These are phyloP conservation scores for Nidularia pulvinata DNA, from an alignment of 768 basidiomycete genomes.

Conservation along the genomic window DNA sequence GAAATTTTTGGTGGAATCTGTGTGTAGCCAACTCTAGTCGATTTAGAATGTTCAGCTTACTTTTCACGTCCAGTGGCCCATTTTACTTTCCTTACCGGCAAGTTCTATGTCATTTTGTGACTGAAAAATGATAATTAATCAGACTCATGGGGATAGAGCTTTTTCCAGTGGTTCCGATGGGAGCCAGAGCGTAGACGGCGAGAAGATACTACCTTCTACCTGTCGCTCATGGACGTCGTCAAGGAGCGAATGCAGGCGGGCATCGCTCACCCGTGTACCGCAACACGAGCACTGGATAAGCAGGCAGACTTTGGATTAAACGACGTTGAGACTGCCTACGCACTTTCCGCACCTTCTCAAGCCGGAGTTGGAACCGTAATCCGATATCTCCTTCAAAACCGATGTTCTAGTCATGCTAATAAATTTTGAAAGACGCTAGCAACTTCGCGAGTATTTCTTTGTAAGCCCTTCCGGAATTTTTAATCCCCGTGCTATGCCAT, in stretches of 20 bases:
- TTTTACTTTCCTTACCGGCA: background rate
- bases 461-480: background rate
- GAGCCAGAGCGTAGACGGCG: conserved; percentile 5
- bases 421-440: background rate
- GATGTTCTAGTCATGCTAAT: background rate
- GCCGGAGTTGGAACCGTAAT: conserved; percentile 9
- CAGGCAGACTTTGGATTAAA: conserved; percentile 30
- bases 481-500: background rate
- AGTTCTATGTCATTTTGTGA: background rate
- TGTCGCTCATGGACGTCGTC: conserved; percentile 9
- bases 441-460: background rate
- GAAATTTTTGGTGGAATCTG: background rate
- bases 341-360: conserved; percentile 7
- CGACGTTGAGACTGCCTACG: conserved; percentile 33
- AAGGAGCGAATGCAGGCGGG: conserved; percentile 2
- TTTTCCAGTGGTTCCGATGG: conserved; percentile 11
- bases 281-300: conserved; percentile 29
- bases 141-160: conserved; percentile 1
- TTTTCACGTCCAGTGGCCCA: background rate
- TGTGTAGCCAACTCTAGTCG: background rate
- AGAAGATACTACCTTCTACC: conserved; percentile 6
- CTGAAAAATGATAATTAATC: background rate
- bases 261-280: conserved; percentile 21
- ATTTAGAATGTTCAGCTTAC: background rate
- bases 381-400: background rate